Evolutionary conservation across 345 rosid genomes (phyloP), one percentile per base, ranked within the genome.

Genomic region (Erodium maritimum): DNA sequence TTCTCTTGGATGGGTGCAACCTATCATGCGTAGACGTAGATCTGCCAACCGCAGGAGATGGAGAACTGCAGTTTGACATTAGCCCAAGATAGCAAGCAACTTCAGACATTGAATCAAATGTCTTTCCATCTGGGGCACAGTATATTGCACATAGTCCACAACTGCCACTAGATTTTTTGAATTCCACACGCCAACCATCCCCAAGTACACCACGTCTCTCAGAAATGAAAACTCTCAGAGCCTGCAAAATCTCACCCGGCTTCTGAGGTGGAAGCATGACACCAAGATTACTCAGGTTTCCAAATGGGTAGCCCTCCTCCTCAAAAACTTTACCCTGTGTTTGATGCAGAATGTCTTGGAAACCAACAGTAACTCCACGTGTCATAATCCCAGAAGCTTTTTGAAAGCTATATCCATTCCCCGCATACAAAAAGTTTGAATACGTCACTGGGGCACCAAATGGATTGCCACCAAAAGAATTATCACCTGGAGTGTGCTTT

Each of bases 51-150:
- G 70, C 78, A 34, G 73, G 61, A 61, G 76, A 82, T 13, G 70
- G 21, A 61, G 79, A 85, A 76, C 74, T 60, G 58, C 67, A 69
- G 67, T 71, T 80, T 34, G 81, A 45, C 52, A 64, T 61, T 80
- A 91, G 72, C 37, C 96, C 98, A 63, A 91, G 86, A 81, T 88
- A 78, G 67, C 68, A 65, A 66, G 95, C 96, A 79, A 91, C 98
- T 73, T 81, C 95, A 67, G 69, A 68, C 80, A 86, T 61, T 54
- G 96, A 82, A 70, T 78, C 78, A 82, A 91, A 91, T 19, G 74
- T 77, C 75, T 69, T 79, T 53, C 96, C 96, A 80, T 78, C 84
- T 37, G 95, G 98, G 65, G 91, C 82, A 69, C 83, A 79, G 65
- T 82, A 91, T 64, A 79, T 79, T 56, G 80, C 77, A 77, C 69